phyloP scores from a whole-genome alignment of 805 yeast species.

The Pichia insulana region DNA sequence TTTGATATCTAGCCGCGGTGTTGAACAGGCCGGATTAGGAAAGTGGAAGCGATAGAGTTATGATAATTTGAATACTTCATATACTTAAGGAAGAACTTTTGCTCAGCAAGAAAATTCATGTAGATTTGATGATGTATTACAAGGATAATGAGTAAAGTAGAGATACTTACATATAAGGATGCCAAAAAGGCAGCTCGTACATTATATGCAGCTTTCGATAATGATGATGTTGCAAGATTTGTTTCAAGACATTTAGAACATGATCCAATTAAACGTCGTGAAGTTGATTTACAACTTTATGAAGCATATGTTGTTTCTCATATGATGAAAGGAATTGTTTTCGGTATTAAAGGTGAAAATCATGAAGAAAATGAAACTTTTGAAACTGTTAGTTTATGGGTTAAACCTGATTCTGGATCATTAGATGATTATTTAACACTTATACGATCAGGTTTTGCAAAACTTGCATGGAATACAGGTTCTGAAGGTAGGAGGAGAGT shows the following conservation, averaged over 20 bases:
- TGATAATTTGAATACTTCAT: too few relatives aligned
- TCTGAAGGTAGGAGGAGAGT: constrained; percentile 40
- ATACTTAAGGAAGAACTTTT: neutral
- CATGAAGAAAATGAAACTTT: constrained; percentile 27
- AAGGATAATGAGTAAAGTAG: constrained; percentile 16
- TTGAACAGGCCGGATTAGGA: constrained; percentile 1
- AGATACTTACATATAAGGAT: constrained; percentile 22
- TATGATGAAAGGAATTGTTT: constrained; percentile 39
- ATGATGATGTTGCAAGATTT: constrained; percentile 28
- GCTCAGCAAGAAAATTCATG: too few relatives aligned
- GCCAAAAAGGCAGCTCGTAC: constrained; percentile 29
- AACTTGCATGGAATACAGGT: constrained; percentile 41
- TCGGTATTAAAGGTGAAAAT: constrained; percentile 40
- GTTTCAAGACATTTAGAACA: constrained; percentile 27
- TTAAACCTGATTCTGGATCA: constrained; percentile 37
- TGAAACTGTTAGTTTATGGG: constrained; percentile 50
- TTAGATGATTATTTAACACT: constrained; percentile 39
- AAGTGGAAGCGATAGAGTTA: constrained; percentile 4
- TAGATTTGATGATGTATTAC: neutral
- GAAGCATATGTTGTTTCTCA: constrained; percentile 45
- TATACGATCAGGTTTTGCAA: constrained; percentile 44
- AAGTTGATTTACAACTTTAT: constrained; percentile 35
- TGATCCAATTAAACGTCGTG: constrained; percentile 23
- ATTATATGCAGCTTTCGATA: constrained; percentile 27
- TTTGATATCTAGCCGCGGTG: neutral